Evolutionary conservation across 2,329 filamentous ascomycete genomes (phyloP), one percentile per base, ranked within the genome.

Genomic region (Lasiodiplodia sp.): DNA sequence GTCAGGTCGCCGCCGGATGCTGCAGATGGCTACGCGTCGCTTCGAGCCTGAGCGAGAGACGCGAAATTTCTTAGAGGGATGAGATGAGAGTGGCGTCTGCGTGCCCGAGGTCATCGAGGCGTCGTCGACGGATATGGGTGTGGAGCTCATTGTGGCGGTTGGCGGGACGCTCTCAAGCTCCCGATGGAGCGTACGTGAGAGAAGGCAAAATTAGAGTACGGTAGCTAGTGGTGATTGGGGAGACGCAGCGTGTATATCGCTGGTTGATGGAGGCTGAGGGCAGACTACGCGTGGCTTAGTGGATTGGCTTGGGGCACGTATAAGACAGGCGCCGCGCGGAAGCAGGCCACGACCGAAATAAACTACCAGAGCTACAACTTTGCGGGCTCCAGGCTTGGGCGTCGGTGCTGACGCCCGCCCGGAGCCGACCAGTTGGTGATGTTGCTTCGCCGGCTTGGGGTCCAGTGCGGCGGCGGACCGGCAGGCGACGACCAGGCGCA

Each of bases 1-100:
- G 28, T 68, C 67, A 37, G 67, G 67, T 25, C 67, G 67, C 10
- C 67, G 38, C 21, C 58, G 67, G 56, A 68, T 55, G 56, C 23
- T 47, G 31, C 34, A 56, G 8, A 40, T 23, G 31, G 60, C 21
- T 18, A 64, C 16, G 47, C 60, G 60, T 16, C 11, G 25, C 25
- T 49, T 49, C 2, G 60, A 64, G 31, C 51, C n/a, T 1, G 60
- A 64, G 44, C 60, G 60, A 38, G 2, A 5, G 16, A 64, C 60
- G n/a, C 47, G 60, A 23, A 28, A 64, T 21, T 28, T 21, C 60
- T 52, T 51, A 21, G 60, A 64, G 5, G 44, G n/a, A 12, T 52
- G 60, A 38, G 60, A 23, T 37, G 60, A 51, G 28, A 38, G 60
- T 25, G 60, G 58, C 40, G 34, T 11, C 38, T 18, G 28, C 25